phyloP scores from a whole-genome alignment of 495 filamentous ascomycete genomes.

The Penicillium samsonianum region DNA sequence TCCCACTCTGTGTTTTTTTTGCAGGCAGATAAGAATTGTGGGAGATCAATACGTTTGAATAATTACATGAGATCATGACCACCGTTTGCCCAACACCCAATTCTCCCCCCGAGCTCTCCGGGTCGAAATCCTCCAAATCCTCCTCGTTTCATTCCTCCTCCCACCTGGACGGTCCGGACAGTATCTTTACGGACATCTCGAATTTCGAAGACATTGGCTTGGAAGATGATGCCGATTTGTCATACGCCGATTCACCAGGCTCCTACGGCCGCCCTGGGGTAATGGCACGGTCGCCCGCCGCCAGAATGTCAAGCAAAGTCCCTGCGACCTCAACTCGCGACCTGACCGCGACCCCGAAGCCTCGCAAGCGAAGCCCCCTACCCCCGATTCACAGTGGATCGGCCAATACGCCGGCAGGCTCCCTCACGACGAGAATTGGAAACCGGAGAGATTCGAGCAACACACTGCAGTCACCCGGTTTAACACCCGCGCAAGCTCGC shows the following conservation, averaged over 20 bases:
- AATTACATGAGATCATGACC: conserved; percentile 58
- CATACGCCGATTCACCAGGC: conserved; percentile 30
- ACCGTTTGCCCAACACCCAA: conserved; percentile 60
- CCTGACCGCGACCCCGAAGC: conserved; percentile 43
- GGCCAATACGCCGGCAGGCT: conserved; percentile 15
- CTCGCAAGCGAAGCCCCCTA: conserved; percentile 46
- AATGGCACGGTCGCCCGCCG: conserved; percentile 36
- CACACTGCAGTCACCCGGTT: conserved; percentile 26
- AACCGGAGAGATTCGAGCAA: conserved; percentile 29
- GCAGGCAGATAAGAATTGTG: conserved; percentile 11
- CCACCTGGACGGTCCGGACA: conserved; percentile 63
- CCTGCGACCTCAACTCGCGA: conserved; percentile 44
- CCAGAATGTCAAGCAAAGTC: conserved; percentile 36
- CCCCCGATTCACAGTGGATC: conserved; percentile 36
- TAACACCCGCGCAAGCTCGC: conserved; percentile 32
- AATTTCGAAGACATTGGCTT: conserved; percentile 96
- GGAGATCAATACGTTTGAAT: conserved; percentile 18
- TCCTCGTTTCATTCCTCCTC: conserved; percentile 84
- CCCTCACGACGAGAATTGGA: conserved; percentile 26
- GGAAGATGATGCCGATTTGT: conserved; percentile 59
- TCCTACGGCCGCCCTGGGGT: conserved; percentile 34
- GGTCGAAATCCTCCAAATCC: conserved; percentile 86
- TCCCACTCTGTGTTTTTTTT: conserved; percentile 13
- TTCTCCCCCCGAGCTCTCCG: conserved; percentile 81
- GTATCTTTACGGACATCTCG: conserved; percentile 64